Percentiles rank a stretch among this genome's conserved stretches.
These are phyloP conservation scores for Calocera cornea DNA, from an alignment of 768 basidiomycete species.

Conservation along the genomic window DNA sequence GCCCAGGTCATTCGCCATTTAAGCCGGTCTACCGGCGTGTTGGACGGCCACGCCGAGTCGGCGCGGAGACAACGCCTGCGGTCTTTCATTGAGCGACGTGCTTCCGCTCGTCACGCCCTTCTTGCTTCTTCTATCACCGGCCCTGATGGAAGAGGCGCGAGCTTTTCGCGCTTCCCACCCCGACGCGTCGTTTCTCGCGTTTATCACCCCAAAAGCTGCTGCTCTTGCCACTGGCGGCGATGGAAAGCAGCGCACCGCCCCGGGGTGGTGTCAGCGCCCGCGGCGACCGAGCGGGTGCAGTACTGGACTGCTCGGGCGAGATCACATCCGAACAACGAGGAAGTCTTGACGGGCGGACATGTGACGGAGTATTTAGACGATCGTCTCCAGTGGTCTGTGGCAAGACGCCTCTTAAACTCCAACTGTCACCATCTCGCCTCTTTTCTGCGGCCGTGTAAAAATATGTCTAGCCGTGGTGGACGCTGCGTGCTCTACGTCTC, in stretches of 20 bases:
- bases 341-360: not conserved
- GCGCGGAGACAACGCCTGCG: constrained; percentile 5
- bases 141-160: not conserved
- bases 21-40: not conserved
- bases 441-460: not conserved
- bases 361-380: not conserved
- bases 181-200: not conserved
- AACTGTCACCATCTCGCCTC: not conserved
- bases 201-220: not conserved
- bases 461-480: not conserved
- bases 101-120: not conserved
- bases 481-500: not conserved
- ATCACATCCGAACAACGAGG: not conserved
- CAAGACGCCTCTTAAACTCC: not conserved
- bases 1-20: not conserved
- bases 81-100: not conserved
- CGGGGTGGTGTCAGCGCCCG: not conserved
- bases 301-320: not conserved
- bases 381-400: not conserved
- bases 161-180: not conserved
- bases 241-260: not conserved
- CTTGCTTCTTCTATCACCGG: constrained; percentile 2
- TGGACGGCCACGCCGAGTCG: not conserved
- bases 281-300: not conserved
- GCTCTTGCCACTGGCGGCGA: not conserved